Evolutionary conservation across 2,329 filamentous ascomycete genomes (phyloP), one percentile per base, ranked within the genome.

Genomic region (Cordyceps farinosa): DNA sequence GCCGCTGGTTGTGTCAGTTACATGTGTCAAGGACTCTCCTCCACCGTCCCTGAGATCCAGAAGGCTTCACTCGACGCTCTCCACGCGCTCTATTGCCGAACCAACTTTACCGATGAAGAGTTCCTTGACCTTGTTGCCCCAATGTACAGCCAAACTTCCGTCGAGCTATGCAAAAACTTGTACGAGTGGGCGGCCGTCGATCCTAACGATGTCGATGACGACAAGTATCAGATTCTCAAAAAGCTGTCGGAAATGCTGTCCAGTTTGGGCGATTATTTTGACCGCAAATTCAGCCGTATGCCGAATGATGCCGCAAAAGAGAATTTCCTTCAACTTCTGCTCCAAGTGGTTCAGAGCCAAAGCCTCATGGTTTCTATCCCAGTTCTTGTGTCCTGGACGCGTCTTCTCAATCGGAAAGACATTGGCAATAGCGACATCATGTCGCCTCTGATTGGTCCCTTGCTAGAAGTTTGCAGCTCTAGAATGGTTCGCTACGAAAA

Each of bases 321-420:
- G 40, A 87, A 86, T 5, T 91, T 98, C 68, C 83, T 98, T 64
- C 85, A 89, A 56, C 85, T 99, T 62, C 83, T 97, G 52, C 84
- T 94, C 65, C 81, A 85, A 62, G 89, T 97, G 60, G 85, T 93
- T 62, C 90, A 90, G 68, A 92, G 91, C 74, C 88, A 90, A 70
- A 98, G 95, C 73, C 83, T 99, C 62, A 89, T 95, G 51, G 89
- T 99, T 22, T 97, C 95, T 2, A 97, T 98, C 69, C 94, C 95
- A 2, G 87, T 96, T 10, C 82, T 99, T 51, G 90, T 96, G 69
- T 89, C 90, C 29, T 98, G 93, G 92, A 92, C 90, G 9, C 90
- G 89, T 67, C 80, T 98, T 56, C 80, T 99, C 50, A 85, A 84
- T 67, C 89, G 91, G 62, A 84, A 86, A 56, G 79, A 83, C n/a